Base-by-base conservation (phyloP, 495 filamentous ascomycete species). In the Daldinia childiae region DNA sequence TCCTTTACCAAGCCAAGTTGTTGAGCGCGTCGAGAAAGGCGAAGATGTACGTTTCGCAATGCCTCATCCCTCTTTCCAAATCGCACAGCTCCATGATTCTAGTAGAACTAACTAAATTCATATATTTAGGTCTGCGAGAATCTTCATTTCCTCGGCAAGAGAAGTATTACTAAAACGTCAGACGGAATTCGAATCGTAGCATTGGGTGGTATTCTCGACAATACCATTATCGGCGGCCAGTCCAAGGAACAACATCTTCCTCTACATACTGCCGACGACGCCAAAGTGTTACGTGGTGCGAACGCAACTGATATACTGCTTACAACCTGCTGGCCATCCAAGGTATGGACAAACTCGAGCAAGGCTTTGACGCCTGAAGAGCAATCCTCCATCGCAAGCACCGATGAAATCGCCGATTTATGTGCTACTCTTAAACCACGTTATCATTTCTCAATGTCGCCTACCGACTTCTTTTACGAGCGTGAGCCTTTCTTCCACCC, bases 401-500 rank as follows among this genome's bases (percentile, higher is more conserved):
- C 79, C 81, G 75, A 83, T 75, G 58, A 85, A 81, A 82, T 94
- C 27, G 86, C 93, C 6, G 92, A 95, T 55, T 84, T 99, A 21
- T 93, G 90, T 77, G 82, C 86, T 8, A 83, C 88, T 1, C 75
- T 97, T 8, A 93, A 92, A 69, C 95, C 95, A 11, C 87, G 92
- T 21, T 99, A 99, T 75, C 94, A 98, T 79, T 90, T 99, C 77
- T 88, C 91, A 14, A 79, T 86, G 12, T 91, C 93, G 0, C 83
- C 87, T 7, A 76, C 50, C 39, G 71, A 82, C 8, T 84, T 89
- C 73, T 95, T 91, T 81, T 98, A 88, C 73, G 95, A 98, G 81
- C 89, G 95, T 19, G 95, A 97, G 77, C 94, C 95, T 0, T 98
- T 97, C 85, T 92, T 93, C 78, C 90, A 96, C 74, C 74, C 76